These are phyloP conservation scores for Nicotiana knightiana DNA, from an alignment of 257 asterid genomes.

Conservation along the genomic window DNA sequence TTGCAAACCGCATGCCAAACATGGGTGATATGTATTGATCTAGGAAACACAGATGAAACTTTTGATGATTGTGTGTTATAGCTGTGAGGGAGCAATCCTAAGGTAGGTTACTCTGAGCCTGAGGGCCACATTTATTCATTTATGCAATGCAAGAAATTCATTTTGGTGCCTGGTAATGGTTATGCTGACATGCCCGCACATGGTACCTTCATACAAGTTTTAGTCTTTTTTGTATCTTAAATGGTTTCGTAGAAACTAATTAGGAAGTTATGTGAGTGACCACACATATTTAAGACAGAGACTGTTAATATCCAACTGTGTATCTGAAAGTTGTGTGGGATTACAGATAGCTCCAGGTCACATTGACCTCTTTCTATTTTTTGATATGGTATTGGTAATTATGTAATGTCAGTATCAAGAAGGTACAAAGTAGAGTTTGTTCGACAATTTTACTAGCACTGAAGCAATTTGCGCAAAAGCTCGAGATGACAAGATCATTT, in stretches of 20 bases:
- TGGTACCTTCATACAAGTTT: neutral
- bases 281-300: neutral
- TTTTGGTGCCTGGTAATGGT: too few relatives aligned
- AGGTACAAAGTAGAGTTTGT: too few relatives aligned
- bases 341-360: neutral
- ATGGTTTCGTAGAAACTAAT: neutral
- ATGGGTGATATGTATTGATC: slow-evolving; percentile 34
- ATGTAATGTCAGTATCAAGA: too few relatives aligned
- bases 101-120: neutral
- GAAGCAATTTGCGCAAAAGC: too few relatives aligned
- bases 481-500: too few relatives aligned
- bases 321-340: neutral
- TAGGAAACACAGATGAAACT: neutral
- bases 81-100: neutral
- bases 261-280: neutral
- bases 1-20: slow-evolving; percentile 48
- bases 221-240: neutral
- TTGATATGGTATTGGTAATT: too few relatives aligned
- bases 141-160: neutral
- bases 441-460: too few relatives aligned
- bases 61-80: neutral
- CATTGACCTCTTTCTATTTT: neutral
- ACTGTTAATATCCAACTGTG: neutral
- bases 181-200: too few relatives aligned
- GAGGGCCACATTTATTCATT: neutral